Evolutionary conservation across 768 basidiomycete genomes (phyloP).

Genomic region (Collybia nuda): DNA sequence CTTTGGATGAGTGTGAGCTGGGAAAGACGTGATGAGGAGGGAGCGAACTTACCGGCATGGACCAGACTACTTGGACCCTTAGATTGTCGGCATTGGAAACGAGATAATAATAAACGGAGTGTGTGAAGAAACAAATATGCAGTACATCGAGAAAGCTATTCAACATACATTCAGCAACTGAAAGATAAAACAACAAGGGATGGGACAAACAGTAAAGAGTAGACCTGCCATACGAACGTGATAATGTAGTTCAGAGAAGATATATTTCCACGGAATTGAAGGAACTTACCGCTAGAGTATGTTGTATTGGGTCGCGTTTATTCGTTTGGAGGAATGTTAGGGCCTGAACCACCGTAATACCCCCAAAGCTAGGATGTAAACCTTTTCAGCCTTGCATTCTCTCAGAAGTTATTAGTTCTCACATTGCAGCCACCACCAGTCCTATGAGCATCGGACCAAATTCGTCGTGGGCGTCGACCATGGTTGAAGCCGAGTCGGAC

Average conservation of each 20-base stretch:
- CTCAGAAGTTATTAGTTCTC: background rate
- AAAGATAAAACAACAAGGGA: no score
- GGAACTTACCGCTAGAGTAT: background rate
- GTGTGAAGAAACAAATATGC: background rate
- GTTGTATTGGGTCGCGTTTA: background rate
- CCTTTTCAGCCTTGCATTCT: background rate
- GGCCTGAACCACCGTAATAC: background rate
- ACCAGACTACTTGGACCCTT: background rate
- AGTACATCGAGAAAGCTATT: background rate
- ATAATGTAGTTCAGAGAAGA: no score
- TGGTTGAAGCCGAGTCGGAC: no score
- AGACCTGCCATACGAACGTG: no score
- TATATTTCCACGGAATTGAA: background rate
- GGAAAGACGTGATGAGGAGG: no score
- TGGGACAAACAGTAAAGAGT: no score
- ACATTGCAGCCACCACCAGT: conserved; percentile 1
- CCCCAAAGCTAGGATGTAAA: background rate
- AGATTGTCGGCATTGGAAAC: background rate
- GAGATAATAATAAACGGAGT: background rate
- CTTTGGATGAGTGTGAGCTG: no score
- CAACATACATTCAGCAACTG: background rate
- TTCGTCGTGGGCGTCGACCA: background rate
- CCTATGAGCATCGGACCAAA: background rate
- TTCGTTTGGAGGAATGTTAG: background rate
- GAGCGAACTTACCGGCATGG: no score